These are phyloP conservation scores for Penicillium brevicompactum DNA, from an alignment of 2,329 filamentous ascomycete genomes.

Conservation along the genomic window DNA sequence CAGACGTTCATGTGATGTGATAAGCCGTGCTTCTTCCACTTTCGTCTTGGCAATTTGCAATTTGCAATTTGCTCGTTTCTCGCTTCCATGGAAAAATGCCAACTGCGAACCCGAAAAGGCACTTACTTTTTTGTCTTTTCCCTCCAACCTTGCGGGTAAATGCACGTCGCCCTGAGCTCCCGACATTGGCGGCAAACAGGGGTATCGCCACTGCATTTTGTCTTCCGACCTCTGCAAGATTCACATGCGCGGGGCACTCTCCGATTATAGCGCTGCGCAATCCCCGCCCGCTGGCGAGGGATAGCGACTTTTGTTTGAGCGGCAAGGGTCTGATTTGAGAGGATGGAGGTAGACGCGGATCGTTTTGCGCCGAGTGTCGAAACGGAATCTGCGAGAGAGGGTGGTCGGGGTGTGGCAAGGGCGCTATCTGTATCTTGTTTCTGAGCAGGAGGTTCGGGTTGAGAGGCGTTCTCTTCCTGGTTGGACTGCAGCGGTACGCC, in stretches of 20 bases:
- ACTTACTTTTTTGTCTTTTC: slow-evolving; percentile 41
- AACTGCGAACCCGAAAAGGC: not conserved
- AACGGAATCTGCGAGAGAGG: slow-evolving; percentile 10
- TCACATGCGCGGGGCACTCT: slow-evolving; percentile 38
- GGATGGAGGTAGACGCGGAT: not conserved
- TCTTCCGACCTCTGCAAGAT: slow-evolving; percentile 41
- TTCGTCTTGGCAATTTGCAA: no score
- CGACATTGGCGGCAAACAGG: slow-evolving; percentile 41
- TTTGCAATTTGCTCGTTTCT: not conserved
- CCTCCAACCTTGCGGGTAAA: slow-evolving; percentile 42
- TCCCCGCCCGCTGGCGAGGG: slow-evolving; percentile 29
- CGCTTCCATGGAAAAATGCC: not conserved
- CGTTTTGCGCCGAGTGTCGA: slow-evolving; percentile 7
- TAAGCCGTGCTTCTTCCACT: no score
- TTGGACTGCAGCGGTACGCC: not conserved
- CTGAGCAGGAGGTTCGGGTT: not conserved
- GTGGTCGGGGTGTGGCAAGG: not conserved
- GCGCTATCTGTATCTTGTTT: not conserved
- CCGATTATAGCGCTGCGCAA: slow-evolving; percentile 20
- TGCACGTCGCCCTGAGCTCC: slow-evolving; percentile 37
- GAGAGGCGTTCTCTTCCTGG: not conserved
- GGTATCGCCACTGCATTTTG: slow-evolving; percentile 43
- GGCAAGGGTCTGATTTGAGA: not conserved
- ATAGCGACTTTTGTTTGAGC: slow-evolving; percentile 30
- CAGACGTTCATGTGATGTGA: not conserved